A percentile compares a stretch with the other conserved stretches of the same genome.
phyloP scores from a whole-genome alignment of 768 basidiomycete species.

The Rubroboletus satanas region DNA sequence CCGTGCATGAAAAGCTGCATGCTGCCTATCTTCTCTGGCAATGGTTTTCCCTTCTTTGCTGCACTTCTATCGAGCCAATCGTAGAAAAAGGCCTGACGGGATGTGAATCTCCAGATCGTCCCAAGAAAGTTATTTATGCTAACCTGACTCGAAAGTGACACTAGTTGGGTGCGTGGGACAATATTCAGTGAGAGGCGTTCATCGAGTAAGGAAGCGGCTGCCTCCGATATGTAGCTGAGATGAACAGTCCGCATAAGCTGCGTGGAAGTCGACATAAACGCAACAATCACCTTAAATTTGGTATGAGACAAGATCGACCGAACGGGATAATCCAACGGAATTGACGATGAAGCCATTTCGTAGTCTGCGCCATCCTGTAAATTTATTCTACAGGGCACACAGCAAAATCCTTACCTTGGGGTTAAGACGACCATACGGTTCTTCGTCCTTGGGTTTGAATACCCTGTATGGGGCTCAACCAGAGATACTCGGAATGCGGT shows the following conservation, averaged over 20 bases:
- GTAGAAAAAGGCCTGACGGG: slow-evolving; percentile 77
- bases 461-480: slow-evolving; percentile 45
- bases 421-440: slow-evolving; percentile 84
- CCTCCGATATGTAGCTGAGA: slow-evolving; percentile 79
- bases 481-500: not conserved
- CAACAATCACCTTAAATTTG: slow-evolving; percentile 67
- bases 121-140: slow-evolving; percentile 3
- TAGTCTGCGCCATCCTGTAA: slow-evolving; percentile 49
- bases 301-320: slow-evolving; percentile 84
- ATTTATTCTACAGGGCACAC: not conserved
- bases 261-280: not conserved
- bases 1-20: slow-evolving; percentile 89
- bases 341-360: slow-evolving; percentile 87
- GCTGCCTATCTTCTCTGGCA: slow-evolving; percentile 87
- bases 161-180: slow-evolving; percentile 82
- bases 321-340: slow-evolving; percentile 90
- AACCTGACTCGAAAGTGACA: slow-evolving; percentile 73
- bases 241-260: not conserved
- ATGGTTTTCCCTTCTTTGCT: slow-evolving; percentile 74
- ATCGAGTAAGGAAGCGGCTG: slow-evolving; percentile 83
- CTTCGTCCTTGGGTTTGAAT: slow-evolving; percentile 90
- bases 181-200: slow-evolving; percentile 69
- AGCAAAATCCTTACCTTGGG: slow-evolving; percentile 55
- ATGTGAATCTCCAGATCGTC: slow-evolving; percentile 1
- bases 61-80: slow-evolving; percentile 85